These are phyloP conservation scores for Holtermannia corniformis DNA, from an alignment of 768 basidiomycete species.

Conservation along the genomic window DNA sequence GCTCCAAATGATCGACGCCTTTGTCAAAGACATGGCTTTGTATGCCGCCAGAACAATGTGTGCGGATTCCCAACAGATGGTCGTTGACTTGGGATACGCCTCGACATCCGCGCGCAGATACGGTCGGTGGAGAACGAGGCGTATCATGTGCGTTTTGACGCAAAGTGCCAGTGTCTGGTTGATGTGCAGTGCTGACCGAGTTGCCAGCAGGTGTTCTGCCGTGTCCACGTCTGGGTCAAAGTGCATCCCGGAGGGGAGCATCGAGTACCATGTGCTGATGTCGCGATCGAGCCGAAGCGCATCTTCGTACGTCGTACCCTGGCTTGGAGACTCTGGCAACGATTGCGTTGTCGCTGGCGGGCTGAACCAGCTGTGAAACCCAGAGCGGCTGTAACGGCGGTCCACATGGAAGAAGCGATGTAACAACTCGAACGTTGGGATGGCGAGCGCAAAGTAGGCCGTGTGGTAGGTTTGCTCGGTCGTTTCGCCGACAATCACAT, in stretches of 20 bases:
- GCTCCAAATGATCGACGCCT: constrained; percentile 33
- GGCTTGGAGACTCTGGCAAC: background rate
- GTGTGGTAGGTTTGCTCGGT: constrained; percentile 37
- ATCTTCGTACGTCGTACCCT: constrained; percentile 27
- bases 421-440: constrained; percentile 35
- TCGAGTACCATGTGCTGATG: constrained; percentile 33
- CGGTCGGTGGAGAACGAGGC: constrained; percentile 36
- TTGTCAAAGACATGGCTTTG: constrained; percentile 30
- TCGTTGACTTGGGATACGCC: constrained; percentile 44
- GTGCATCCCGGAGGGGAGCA: constrained; percentile 28
- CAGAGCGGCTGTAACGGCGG: constrained; percentile 28
- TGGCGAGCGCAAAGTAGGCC: constrained; percentile 37
- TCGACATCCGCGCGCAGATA: constrained; percentile 35
- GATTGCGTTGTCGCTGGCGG: constrained; percentile 5
- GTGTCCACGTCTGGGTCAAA: constrained; percentile 32
- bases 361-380: constrained; percentile 32
- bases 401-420: constrained; percentile 36
- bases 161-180: constrained; percentile 34
- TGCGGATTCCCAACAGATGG: constrained; percentile 58
- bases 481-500: constrained; percentile 25
- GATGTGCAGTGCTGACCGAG: constrained; percentile 15
- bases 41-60: constrained; percentile 55
- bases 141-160: constrained; percentile 37
- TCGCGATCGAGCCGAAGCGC: constrained; percentile 35
- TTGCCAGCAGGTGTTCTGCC: constrained; percentile 12